phyloP scores from a whole-genome alignment of 176 grass and related monocot genomes.

The Oryza glumipatula region DNA sequence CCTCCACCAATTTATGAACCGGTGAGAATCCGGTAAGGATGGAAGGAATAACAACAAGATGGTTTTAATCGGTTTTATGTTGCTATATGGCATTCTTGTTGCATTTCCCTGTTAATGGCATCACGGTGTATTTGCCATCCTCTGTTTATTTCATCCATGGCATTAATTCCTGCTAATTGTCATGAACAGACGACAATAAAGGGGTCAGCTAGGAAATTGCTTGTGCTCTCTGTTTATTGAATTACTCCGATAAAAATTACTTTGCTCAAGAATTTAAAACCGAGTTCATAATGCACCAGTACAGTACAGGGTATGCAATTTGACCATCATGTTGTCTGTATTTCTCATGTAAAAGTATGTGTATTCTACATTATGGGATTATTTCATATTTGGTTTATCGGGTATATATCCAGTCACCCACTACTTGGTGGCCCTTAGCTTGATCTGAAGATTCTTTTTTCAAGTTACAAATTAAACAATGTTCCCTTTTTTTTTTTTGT shows the following conservation, averaged over 20 bases:
- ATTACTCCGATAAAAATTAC: background rate
- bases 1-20: conserved; percentile 83
- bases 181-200: background rate
- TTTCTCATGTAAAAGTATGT: background rate
- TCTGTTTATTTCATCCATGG: background rate
- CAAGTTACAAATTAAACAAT: background rate
- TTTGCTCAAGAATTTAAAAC: background rate
- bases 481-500: background rate
- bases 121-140: background rate
- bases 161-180: background rate
- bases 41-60: background rate
- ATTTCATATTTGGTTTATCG: background rate
- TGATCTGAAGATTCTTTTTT: background rate
- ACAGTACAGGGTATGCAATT: background rate
- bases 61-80: background rate
- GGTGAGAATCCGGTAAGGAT: conserved; percentile 64
- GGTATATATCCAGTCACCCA: background rate
- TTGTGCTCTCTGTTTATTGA: no score
- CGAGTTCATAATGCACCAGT: background rate
- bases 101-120: background rate
- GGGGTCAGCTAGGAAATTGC: background rate
- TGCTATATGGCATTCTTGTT: background rate
- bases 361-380: background rate
- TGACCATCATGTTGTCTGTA: background rate
- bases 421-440: background rate